These are phyloP conservation scores for Neurospora intermedia DNA, from an alignment of 495 filamentous ascomycete species.

Conservation along the genomic window DNA sequence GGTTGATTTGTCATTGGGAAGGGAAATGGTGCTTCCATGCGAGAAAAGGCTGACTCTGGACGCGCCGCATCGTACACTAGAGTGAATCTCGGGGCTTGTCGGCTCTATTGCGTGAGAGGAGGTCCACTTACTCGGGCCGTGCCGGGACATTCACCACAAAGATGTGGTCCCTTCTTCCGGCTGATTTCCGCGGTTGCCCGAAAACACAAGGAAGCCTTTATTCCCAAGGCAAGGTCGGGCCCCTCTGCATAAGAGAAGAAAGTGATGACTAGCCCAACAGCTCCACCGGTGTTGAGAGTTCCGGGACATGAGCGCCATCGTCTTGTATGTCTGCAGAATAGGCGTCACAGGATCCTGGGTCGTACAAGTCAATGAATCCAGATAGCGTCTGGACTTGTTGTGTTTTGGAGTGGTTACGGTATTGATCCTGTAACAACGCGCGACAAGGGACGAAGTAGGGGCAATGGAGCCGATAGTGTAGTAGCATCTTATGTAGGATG, in stretches of 20 bases:
- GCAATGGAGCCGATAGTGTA: too few species aligned
- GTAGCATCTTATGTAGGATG: too few species aligned
- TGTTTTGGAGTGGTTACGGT: too few species aligned
- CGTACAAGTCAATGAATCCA: constrained; percentile 9
- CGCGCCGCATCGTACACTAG: not conserved
- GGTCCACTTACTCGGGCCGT: not conserved
- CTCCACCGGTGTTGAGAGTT: not conserved
- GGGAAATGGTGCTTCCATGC: not conserved
- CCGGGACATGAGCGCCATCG: constrained; percentile 5
- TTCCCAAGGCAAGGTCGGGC: constrained; percentile 7
- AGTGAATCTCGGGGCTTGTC: not conserved
- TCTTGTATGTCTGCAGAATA: constrained; percentile 3
- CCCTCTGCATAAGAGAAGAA: constrained; percentile 5
- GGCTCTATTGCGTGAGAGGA: not conserved
- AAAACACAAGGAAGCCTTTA: not conserved
- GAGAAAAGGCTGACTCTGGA: not conserved
- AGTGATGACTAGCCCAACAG: constrained; percentile 1
- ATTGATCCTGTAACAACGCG: too few species aligned
- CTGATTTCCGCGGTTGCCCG: not conserved
- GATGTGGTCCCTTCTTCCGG: not conserved
- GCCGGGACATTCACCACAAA: not conserved
- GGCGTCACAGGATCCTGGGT: constrained; percentile 11
- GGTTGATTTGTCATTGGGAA: not conserved
- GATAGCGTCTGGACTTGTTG: not conserved
- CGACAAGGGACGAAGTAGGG: too few species aligned